Evolutionary conservation across 2,329 filamentous ascomycete genomes (phyloP).

Genomic region (Cladosporium oxysporum): DNA sequence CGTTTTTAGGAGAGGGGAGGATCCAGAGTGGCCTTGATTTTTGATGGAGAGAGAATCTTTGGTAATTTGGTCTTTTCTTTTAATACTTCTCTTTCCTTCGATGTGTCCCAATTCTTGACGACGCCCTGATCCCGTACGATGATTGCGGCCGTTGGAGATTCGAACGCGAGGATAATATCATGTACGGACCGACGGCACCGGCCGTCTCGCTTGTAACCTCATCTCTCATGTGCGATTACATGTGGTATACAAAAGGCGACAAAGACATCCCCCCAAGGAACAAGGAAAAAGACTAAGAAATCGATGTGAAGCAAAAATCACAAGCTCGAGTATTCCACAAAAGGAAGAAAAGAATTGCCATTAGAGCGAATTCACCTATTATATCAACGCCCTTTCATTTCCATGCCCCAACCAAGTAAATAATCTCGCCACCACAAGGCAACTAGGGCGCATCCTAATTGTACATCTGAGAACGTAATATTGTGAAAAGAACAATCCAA

Average conservation of each 20-base stretch:
- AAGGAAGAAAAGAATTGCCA: not conserved
- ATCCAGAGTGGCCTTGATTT: slow-evolving; percentile 69
- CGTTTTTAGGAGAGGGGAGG: slow-evolving; percentile 76
- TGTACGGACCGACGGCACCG: not conserved
- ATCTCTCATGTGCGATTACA: not conserved
- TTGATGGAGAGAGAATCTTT: not conserved
- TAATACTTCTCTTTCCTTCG: not conserved
- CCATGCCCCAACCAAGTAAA: not conserved
- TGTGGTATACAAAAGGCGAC: not conserved
- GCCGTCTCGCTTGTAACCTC: not conserved
- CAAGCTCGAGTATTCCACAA: not conserved
- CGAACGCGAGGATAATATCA: not conserved
- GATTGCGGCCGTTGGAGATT: not conserved
- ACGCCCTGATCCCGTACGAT: not conserved
- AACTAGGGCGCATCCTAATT: not conserved
- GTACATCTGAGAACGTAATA: not conserved
- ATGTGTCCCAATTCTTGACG: not conserved
- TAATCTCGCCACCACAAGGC: not conserved
- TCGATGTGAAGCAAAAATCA: not conserved
- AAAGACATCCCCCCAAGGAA: not conserved
- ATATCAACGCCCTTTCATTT: not conserved
- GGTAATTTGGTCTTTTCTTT: not conserved
- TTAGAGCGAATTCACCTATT: not conserved
- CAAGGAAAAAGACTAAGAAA: too few species aligned
- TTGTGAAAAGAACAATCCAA: not conserved